phyloP scores from a whole-genome alignment of 495 filamentous ascomycete genomes.

The Aspergillus asperescens region DNA sequence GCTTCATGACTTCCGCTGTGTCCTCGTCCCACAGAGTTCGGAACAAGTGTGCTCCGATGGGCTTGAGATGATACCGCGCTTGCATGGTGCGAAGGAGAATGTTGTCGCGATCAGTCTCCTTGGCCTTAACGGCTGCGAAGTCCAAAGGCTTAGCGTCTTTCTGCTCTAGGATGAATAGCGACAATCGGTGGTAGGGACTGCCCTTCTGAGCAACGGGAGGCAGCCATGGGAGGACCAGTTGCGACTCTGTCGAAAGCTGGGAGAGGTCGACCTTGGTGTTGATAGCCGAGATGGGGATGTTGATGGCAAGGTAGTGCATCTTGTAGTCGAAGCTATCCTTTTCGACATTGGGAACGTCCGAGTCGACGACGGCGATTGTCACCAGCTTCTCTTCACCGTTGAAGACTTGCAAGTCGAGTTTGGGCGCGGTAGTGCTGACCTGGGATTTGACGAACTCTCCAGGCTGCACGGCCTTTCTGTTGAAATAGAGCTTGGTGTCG shows the following conservation, averaged over 20 bases:
- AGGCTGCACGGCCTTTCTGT: slow-evolving; percentile 57
- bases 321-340: slow-evolving; percentile 72
- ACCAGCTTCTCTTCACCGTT: slow-evolving; percentile 74
- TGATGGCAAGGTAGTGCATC: slow-evolving; percentile 78
- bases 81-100: slow-evolving; percentile 70
- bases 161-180: slow-evolving; percentile 80
- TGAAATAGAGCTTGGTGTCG: slow-evolving; percentile 76
- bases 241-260: slow-evolving; percentile 47
- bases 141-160: slow-evolving; percentile 56
- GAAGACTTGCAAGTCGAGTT: slow-evolving; percentile 78
- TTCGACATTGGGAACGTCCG: slow-evolving; percentile 79
- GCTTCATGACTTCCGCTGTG: slow-evolving; percentile 78
- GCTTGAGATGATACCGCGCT: slow-evolving; percentile 58
- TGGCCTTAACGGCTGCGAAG: slow-evolving; percentile 50
- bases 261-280: slow-evolving; percentile 48
- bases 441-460: slow-evolving; percentile 71
- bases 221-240: slow-evolving; percentile 74
- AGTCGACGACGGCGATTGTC: slow-evolving; percentile 78
- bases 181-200: slow-evolving; percentile 81
- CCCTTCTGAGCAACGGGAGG: slow-evolving; percentile 86
- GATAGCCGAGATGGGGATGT: slow-evolving; percentile 55
- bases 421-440: slow-evolving; percentile 62
- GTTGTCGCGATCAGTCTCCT: slow-evolving; percentile 50
- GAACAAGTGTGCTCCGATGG: slow-evolving; percentile 84
- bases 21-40: slow-evolving; percentile 82